These are phyloP conservation scores for Lentithecium fluviatile DNA, from an alignment of 495 filamentous ascomycete species.

Conservation along the genomic window DNA sequence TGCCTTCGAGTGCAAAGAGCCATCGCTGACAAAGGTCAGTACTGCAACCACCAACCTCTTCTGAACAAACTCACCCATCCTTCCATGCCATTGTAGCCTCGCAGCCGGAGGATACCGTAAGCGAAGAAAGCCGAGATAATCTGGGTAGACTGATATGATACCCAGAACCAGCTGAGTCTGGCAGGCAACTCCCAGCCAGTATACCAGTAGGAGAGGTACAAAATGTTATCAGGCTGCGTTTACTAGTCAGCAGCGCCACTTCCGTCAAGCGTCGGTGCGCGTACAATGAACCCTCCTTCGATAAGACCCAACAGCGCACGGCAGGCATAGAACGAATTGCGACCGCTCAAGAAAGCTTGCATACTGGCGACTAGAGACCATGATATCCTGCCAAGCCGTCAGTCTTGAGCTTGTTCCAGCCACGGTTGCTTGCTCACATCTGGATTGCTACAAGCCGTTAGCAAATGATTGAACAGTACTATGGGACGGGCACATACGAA, in stretches of 20 bases:
- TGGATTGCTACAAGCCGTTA: constrained; percentile 51
- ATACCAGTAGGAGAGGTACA: constrained; percentile 44
- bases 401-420: not conserved
- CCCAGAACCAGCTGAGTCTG: constrained; percentile 37
- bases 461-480: not conserved
- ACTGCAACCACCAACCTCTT: not conserved
- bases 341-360: constrained; percentile 64
- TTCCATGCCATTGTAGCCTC: constrained; percentile 35
- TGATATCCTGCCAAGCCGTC: constrained; percentile 43
- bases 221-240: constrained; percentile 37
- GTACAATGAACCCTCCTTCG: constrained; percentile 67
- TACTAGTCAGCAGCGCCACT: constrained; percentile 29
- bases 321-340: constrained; percentile 61
- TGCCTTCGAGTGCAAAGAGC: constrained; percentile 38
- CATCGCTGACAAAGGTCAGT: constrained; percentile 22
- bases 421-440: constrained; percentile 47
- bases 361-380: constrained; percentile 72
- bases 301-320: constrained; percentile 69
- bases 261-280: constrained; percentile 28
- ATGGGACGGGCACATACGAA: constrained; percentile 44
- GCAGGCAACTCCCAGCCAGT: constrained; percentile 34
- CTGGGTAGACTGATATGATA: constrained; percentile 33
- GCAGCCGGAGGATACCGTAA: constrained; percentile 33
- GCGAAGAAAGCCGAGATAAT: constrained; percentile 38
- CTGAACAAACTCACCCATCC: constrained; percentile 30